These are phyloP conservation scores for Coniferiporia sulphurascens DNA, from an alignment of 1,284 basidiomycete species.

Conservation along the genomic window DNA sequence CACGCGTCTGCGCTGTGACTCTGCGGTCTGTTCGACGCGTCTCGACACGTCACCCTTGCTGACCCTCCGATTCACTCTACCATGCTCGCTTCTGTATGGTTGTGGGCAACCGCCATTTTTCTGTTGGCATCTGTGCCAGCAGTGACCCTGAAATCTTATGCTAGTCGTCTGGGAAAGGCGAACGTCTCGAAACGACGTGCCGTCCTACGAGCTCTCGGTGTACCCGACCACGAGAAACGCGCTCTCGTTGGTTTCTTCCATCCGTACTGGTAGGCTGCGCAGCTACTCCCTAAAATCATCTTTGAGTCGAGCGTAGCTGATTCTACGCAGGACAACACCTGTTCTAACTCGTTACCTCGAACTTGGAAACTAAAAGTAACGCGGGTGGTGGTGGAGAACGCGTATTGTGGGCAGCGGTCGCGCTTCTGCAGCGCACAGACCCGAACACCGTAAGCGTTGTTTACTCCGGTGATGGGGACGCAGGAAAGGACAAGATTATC, in stretches of 20 bases:
- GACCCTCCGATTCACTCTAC: not conserved
- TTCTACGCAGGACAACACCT: constrained; percentile 14
- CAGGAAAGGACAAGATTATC: constrained; percentile 80
- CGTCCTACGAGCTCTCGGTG: constrained; percentile 7
- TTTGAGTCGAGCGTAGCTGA: constrained; percentile 34
- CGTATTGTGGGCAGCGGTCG: constrained; percentile 91
- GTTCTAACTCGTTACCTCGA: not conserved
- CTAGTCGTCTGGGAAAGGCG: not conserved
- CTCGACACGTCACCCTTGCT: not conserved
- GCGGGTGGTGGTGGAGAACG: constrained; percentile 97
- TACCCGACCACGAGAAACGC: constrained; percentile 6
- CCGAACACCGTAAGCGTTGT: constrained; percentile 74
- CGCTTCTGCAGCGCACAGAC: constrained; percentile 71
- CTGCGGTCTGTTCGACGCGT: constrained; percentile 2
- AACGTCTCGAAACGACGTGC: constrained; percentile 1
- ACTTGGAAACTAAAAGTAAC: constrained; percentile 53
- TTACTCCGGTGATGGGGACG: constrained; percentile 85
- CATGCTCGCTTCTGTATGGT: not conserved
- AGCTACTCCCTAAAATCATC: constrained; percentile 13
- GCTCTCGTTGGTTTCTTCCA: constrained; percentile 84
- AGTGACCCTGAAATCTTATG: not conserved
- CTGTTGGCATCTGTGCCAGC: not conserved
- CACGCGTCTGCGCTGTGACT: too few species aligned
- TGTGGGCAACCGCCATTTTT: not conserved
- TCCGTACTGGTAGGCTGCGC: constrained; percentile 78